phyloP scores from a whole-genome alignment of 306 rosid species.

The Lablab purpureus region DNA sequence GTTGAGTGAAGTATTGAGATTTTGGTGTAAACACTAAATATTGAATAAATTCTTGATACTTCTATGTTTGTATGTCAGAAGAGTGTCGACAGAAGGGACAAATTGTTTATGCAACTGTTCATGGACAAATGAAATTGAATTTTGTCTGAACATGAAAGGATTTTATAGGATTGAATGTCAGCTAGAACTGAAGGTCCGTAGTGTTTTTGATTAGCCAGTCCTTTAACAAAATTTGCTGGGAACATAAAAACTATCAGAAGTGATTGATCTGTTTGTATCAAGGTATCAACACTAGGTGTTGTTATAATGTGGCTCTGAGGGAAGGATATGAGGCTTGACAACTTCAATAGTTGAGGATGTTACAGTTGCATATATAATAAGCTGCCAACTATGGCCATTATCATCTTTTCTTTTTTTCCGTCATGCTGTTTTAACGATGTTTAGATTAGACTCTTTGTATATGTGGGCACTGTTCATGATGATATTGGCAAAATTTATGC shows the following conservation, averaged over 20 bases:
- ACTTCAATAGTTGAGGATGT: neutral
- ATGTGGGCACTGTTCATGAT: slow-evolving; percentile 32
- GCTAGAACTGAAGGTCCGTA: slow-evolving; percentile 3
- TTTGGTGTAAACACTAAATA: slow-evolving; percentile 15
- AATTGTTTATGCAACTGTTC: slow-evolving; percentile 12
- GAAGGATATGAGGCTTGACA: slow-evolving; percentile 16
- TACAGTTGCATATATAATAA: neutral
- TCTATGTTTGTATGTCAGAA: neutral
- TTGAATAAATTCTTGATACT: slow-evolving; percentile 16
- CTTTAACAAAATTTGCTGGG: slow-evolving; percentile 18
- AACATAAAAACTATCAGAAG: neutral
- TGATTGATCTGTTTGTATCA: slow-evolving; percentile 31
- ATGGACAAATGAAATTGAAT: slow-evolving; percentile 27
- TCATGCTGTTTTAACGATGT: slow-evolving; percentile 26
- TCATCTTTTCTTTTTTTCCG: neutral
- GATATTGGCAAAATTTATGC: slow-evolving; percentile 53
- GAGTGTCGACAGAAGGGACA: slow-evolving; percentile 5
- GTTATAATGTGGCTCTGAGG: neutral
- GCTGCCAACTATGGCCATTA: slow-evolving; percentile 24
- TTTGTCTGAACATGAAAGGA: neutral
- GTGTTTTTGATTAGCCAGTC: slow-evolving; percentile 4
- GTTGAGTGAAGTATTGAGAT: slow-evolving; percentile 16
- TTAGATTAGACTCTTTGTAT: slow-evolving; percentile 31
- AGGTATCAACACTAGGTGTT: slow-evolving; percentile 3
- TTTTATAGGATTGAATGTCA: slow-evolving; percentile 15